A percentile compares a stretch with the other conserved stretches of the same genome.
Evolutionary conservation across 495 filamentous ascomycete genomes (phyloP).

Genomic region (Penicillium subrubescens): DNA sequence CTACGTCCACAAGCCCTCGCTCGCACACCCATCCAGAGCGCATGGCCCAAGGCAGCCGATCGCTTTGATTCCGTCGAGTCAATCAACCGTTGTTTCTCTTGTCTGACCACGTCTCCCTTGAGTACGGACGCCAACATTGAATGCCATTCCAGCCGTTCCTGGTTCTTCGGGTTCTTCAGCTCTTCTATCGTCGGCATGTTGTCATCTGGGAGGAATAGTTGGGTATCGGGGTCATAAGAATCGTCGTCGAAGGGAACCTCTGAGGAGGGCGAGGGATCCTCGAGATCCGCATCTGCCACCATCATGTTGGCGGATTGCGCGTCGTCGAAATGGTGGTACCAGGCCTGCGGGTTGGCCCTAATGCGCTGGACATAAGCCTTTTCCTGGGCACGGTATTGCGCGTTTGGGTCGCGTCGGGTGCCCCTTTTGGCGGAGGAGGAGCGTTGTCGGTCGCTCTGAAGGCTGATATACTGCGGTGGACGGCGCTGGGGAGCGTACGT

Average conservation of each 20-base stretch:
- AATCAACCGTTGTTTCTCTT: slow-evolving; percentile 94
- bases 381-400: slow-evolving; percentile 80
- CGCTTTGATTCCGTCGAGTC: slow-evolving; percentile 77
- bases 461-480: slow-evolving; percentile 62
- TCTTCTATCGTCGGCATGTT: slow-evolving; percentile 88
- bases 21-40: slow-evolving; percentile 88
- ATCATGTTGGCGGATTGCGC: slow-evolving; percentile 61
- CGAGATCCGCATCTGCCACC: slow-evolving; percentile 82
- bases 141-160: slow-evolving; percentile 96
- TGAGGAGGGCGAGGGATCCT: slow-evolving; percentile 84
- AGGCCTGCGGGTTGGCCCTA: slow-evolving; percentile 67
- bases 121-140: slow-evolving; percentile 94
- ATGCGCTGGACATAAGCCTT: slow-evolving; percentile 79
- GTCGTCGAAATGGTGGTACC: slow-evolving; percentile 73
- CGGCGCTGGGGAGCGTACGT: slow-evolving; percentile 77
- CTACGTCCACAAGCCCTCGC: slow-evolving; percentile 81
- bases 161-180: slow-evolving; percentile 80
- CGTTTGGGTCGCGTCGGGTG: slow-evolving; percentile 67
- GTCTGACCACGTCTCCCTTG: slow-evolving; percentile 94
- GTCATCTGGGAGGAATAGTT: slow-evolving; percentile 85
- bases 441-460: slow-evolving; percentile 52
- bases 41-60: slow-evolving; percentile 71
- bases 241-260: slow-evolving; percentile 82
- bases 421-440: slow-evolving; percentile 55
- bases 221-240: slow-evolving; percentile 86